phyloP scores from a whole-genome alignment of 306 rosid genomes.

The Cucurbita ficifolia region DNA sequence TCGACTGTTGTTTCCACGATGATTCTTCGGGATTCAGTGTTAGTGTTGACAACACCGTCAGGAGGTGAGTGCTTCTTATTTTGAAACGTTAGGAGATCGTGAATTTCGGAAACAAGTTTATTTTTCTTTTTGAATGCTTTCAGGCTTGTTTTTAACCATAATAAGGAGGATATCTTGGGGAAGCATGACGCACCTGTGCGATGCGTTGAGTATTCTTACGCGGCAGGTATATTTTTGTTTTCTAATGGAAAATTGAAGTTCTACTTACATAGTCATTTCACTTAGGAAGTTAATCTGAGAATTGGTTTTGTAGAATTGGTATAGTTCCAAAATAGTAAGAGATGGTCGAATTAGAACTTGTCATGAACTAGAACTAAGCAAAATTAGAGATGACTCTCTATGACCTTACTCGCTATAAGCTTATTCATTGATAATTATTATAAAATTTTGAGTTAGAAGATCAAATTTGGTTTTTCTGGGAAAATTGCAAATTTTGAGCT shows the following conservation, averaged over 20 bases:
- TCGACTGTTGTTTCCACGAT: conserved; percentile 93
- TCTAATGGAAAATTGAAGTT: background rate
- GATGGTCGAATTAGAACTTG: background rate
- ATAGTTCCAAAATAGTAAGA: background rate
- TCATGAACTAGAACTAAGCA: background rate
- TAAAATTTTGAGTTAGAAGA: background rate
- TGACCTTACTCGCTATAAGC: background rate
- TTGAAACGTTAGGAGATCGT: background rate
- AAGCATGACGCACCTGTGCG: conserved; percentile 86
- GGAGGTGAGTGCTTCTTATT: conserved; percentile 28
- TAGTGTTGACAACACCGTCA: conserved; percentile 61
- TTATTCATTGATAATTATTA: background rate
- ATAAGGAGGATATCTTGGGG: conserved; percentile 76
- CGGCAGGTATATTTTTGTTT: conserved; percentile 40
- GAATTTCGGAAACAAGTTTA: background rate
- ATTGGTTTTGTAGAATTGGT: background rate
- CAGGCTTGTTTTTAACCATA: conserved; percentile 62
- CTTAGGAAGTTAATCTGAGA: background rate
- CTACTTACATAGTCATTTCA: background rate
- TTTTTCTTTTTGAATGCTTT: background rate
- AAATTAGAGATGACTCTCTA: background rate
- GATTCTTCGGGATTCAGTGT: conserved; percentile 87
- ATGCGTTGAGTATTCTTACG: conserved; percentile 82
- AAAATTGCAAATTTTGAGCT: background rate
- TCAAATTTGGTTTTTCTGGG: background rate